Percentiles rank a stretch among this genome's conserved stretches.
These are phyloP conservation scores for Glomus cerebriforme DNA, from an alignment of 192 early-diverging fungal genomes.

Conservation along the genomic window DNA sequence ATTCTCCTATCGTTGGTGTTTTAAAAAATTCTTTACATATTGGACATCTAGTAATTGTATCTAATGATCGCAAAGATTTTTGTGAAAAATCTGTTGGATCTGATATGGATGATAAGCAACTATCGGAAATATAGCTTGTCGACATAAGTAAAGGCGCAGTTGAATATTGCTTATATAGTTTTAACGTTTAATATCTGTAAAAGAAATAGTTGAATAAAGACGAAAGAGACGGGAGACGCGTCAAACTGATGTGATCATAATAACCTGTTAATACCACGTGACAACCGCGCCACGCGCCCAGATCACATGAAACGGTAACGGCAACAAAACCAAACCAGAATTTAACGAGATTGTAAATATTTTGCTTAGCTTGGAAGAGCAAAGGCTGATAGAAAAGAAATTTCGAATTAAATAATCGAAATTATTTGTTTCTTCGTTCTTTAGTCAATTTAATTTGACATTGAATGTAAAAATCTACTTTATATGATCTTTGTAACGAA, in stretches of 20 bases:
- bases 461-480: too few relatives aligned
- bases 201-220: too few relatives aligned
- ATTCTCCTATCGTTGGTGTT: not conserved
- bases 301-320: not conserved
- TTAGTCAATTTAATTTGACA: too few relatives aligned
- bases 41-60: not conserved
- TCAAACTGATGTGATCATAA: not conserved
- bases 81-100: not conserved
- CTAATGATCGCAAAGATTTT: not conserved
- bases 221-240: not conserved
- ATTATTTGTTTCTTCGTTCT: too few relatives aligned
- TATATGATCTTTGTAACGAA: too few relatives aligned
- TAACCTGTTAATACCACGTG: not conserved
- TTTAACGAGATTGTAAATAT: too few relatives aligned
- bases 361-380: too few relatives aligned
- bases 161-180: not conserved
- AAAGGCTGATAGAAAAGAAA: too few relatives aligned
- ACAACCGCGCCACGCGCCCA: not conserved
- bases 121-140: not conserved
- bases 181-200: too few relatives aligned
- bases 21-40: slow-evolving; percentile 14
- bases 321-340: too few relatives aligned
- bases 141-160: not conserved
- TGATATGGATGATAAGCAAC: not conserved
- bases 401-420: too few relatives aligned